A percentile compares a stretch with the other conserved stretches of the same genome.
These are phyloP conservation scores for Trichopus zeylanicus DNA, from an alignment of 116 monocot genomes.

Conservation along the genomic window DNA sequence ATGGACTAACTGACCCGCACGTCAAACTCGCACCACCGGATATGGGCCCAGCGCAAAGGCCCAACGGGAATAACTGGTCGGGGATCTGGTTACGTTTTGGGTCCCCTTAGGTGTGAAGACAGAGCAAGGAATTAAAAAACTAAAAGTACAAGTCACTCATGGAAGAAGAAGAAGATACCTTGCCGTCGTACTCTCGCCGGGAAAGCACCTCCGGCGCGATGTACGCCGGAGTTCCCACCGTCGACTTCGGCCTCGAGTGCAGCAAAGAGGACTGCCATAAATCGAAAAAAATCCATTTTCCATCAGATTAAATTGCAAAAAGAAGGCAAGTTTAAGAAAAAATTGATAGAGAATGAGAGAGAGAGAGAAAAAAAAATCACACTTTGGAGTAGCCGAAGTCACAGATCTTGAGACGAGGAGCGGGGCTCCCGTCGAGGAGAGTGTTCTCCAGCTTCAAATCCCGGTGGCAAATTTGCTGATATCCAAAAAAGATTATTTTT, in stretches of 20 bases:
- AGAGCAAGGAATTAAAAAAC: too few species aligned
- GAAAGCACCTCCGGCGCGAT: slow-evolving; percentile 83
- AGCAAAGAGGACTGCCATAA: slow-evolving; percentile 65
- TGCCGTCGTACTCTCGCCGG: slow-evolving; percentile 72
- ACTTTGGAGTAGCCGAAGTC: slow-evolving; percentile 92
- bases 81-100: too few species aligned
- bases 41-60: too few species aligned
- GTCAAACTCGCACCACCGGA: too few species aligned
- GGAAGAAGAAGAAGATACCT: slow-evolving; percentile 28
- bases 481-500: background rate
- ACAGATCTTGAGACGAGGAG: slow-evolving; percentile 78
- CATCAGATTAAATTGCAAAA: too few species aligned
- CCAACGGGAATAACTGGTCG: too few species aligned
- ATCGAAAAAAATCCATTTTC: too few species aligned
- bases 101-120: too few species aligned
- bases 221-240: slow-evolving; percentile 87
- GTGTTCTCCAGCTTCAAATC: slow-evolving; percentile 90
- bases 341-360: too few species aligned
- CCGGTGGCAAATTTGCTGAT: slow-evolving; percentile 80
- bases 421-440: slow-evolving; percentile 71
- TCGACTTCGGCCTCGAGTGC: slow-evolving; percentile 78
- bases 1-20: too few species aligned
- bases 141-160: background rate
- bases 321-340: too few species aligned
- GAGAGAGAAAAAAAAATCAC: slow-evolving; percentile 1